Evolutionary conservation across 2,329 filamentous ascomycete genomes (phyloP).

Genomic region (Alternaria sp.): DNA sequence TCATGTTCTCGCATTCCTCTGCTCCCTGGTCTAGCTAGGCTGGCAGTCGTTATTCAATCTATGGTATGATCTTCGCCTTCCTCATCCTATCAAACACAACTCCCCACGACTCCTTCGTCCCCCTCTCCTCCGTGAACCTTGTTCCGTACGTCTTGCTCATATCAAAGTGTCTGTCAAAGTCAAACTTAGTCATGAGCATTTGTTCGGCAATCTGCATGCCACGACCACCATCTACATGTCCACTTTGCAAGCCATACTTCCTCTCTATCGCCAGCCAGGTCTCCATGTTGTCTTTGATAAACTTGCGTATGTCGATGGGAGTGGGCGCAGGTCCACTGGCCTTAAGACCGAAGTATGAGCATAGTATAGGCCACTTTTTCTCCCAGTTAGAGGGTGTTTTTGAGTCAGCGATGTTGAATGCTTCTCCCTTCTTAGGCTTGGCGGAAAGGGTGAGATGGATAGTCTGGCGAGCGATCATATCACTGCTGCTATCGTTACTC

Average conservation of each 20-base stretch:
- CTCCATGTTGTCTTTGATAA: constrained; percentile 40
- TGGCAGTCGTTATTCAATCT: background rate
- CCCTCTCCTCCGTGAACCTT: constrained; percentile 55
- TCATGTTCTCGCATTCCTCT: no score
- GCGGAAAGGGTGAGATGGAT: constrained; percentile 54
- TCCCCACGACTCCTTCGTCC: constrained; percentile 52
- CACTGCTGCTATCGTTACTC: constrained; percentile 50
- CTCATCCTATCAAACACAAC: constrained; percentile 57
- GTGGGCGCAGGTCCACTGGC: constrained; percentile 41
- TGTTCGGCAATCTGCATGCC: constrained; percentile 54
- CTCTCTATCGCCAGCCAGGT: constrained; percentile 35
- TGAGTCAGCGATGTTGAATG: constrained; percentile 57
- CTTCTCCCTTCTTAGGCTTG: constrained; percentile 44
- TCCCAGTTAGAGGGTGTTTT: constrained; percentile 51
- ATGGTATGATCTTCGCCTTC: constrained; percentile 54
- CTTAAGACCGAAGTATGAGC: constrained; percentile 56
- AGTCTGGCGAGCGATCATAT: constrained; percentile 55
- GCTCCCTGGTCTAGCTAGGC: no score
- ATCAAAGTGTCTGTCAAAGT: constrained; percentile 58
- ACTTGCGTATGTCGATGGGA: constrained; percentile 37
- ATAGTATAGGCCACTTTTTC: constrained; percentile 57
- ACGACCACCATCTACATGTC: constrained; percentile 50
- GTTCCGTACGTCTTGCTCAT: constrained; percentile 55
- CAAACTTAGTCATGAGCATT: constrained; percentile 55
- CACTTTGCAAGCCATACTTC: constrained; percentile 46